Conservation (phyloP, 495 filamentous ascomycete genomes). For the Podospora sp. region DNA sequence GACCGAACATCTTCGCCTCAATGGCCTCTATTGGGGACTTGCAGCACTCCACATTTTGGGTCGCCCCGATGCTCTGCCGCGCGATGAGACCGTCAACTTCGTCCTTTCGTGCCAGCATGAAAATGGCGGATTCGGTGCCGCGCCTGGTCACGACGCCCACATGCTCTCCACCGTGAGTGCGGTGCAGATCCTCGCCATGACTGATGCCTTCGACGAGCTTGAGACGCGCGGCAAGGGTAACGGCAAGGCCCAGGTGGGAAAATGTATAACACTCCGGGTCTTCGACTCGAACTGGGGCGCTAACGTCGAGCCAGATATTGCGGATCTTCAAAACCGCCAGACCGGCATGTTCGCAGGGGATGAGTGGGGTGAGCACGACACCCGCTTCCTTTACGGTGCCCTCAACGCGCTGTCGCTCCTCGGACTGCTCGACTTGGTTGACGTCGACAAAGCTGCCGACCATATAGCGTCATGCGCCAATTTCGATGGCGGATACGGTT, state of each 20-base stretch:
- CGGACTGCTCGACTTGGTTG: constrained; percentile 66
- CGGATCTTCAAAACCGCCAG: constrained; percentile 73
- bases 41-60: constrained; percentile 84
- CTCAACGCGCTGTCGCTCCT: constrained; percentile 86
- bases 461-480: constrained; percentile 83
- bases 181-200: constrained; percentile 82
- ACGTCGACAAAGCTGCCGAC: constrained; percentile 75
- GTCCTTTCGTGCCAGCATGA: constrained; percentile 88
- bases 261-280: constrained; percentile 58
- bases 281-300: neutral
- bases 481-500: constrained; percentile 90
- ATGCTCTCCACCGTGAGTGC: constrained; percentile 93
- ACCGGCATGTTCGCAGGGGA: constrained; percentile 90
- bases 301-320: constrained; percentile 66
- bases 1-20: constrained; percentile 92
- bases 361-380: constrained; percentile 95
- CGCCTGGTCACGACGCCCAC: constrained; percentile 92
- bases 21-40: constrained; percentile 95
- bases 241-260: constrained; percentile 70
- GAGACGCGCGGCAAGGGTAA: constrained; percentile 69
- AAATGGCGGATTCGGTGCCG: constrained; percentile 88
- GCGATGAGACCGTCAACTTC: constrained; percentile 82
- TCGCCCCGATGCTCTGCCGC: constrained; percentile 76
- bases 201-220: constrained; percentile 83
- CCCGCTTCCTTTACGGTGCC: constrained; percentile 87